Evolutionary conservation across 179 eudicot genomes (phyloP), one percentile per base, ranked within the genome.

Genomic region (Patellifolia procumbens): DNA sequence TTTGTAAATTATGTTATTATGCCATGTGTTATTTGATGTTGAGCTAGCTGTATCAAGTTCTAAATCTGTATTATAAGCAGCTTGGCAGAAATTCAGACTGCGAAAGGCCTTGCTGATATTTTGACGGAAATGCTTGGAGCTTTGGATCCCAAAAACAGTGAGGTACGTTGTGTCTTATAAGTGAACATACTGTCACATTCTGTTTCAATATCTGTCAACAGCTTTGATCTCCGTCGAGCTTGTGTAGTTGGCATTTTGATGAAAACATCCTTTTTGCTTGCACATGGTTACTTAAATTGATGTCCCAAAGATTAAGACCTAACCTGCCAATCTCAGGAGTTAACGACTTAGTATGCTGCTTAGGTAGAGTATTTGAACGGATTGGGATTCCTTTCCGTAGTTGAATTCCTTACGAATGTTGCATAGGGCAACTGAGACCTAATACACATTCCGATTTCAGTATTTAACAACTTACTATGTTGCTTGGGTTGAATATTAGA

Each of bases 81-180:
- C 84, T 70, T 88, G 87, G 63, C 74, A n/a, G 98, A 94, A 86
- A 91, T 94, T 55, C 88, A 81, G 73, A 92, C 70, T 83, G 98
- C 97, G 5, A 86, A 91, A 85, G 98, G 97, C 76, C 51, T 91
- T n/a, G 93, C 97, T 37, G 97, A 92, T 83, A 91, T 94, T 70
- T 77, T 94, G 51, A 83, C 71, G 84, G 98, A 94, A 77, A 92
- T 94, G 90, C 93, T 94, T 64, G 83, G 83, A 72, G 97, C 97
- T 58, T 76, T 94, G 85, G 90, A 88, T 87, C 94, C 97, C 45
- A 84, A 78, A 68, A 89, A 84, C 80, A 81, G 70, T 37, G 90
- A 95, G 97, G 99, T 95, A 58, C 74, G 70, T 37, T 78, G 43
- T 39, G 43, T 9, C 0, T 39, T 39, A 7, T 39, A 39, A 9